phyloP scores from a whole-genome alignment of 192 early-diverging fungal species.

The Podila epigama region DNA sequence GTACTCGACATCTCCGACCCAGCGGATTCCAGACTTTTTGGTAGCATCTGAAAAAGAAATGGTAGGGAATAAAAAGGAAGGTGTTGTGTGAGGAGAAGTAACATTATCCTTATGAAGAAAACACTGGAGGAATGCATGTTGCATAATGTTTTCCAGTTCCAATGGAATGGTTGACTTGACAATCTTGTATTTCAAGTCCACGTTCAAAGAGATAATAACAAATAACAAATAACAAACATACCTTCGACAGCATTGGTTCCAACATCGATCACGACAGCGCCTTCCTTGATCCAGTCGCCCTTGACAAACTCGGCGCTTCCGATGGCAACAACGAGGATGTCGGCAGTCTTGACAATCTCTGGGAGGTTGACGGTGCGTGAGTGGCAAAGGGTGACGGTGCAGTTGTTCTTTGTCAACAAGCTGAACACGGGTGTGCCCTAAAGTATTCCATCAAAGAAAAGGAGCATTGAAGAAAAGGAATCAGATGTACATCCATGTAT shows the following conservation, averaged over 20 bases:
- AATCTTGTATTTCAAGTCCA: not conserved
- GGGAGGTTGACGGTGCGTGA: constrained; percentile 79
- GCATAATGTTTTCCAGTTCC: not conserved
- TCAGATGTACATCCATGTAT: too few species aligned
- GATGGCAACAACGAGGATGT: constrained; percentile 92
- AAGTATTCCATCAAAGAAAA: not conserved
- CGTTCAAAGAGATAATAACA: too few species aligned
- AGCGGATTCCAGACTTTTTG: constrained; percentile 91
- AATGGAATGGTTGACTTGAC: not conserved
- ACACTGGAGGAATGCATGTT: not conserved
- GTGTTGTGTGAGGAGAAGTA: not conserved
- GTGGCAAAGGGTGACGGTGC: constrained; percentile 97
- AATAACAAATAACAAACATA: too few species aligned
- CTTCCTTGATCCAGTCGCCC: constrained; percentile 94
- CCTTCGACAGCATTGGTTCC: constrained; percentile 91
- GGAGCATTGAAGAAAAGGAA: not conserved
- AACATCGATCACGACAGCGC: constrained; percentile 95
- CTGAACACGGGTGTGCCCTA: constrained; percentile 85
- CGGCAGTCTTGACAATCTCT: constrained; percentile 76
- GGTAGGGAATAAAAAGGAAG: not conserved
- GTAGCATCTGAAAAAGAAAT: constrained; percentile 65
- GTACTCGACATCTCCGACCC: constrained; percentile 96
- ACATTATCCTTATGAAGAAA: not conserved
- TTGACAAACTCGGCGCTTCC: constrained; percentile 84
- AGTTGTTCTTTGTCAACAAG: constrained; percentile 83